Evolutionary conservation across 2,329 filamentous ascomycete genomes (phyloP).

Genomic region (Ophiostoma himal-ulmi): DNA sequence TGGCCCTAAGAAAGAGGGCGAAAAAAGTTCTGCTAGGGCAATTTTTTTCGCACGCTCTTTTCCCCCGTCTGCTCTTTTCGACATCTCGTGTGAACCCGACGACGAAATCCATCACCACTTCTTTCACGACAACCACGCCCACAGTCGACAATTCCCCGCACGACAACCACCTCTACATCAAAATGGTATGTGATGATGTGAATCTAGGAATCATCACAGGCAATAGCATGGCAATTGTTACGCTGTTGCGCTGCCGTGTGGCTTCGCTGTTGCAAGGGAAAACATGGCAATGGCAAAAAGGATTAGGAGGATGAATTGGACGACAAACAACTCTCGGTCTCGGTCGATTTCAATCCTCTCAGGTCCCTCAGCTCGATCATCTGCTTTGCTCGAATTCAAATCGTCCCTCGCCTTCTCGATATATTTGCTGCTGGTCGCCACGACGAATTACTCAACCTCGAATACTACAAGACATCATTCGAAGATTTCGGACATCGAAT

Average conservation of each 20-base stretch:
- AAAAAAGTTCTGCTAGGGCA: constrained; percentile 23
- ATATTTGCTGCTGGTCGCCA: background rate
- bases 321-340: constrained; percentile 6
- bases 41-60: constrained; percentile 26
- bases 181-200: constrained; percentile 25
- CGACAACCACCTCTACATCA: constrained; percentile 22
- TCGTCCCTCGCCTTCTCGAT: background rate
- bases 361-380: background rate
- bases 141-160: constrained; percentile 22
- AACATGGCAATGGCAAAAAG: background rate
- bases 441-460: background rate
- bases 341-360: background rate
- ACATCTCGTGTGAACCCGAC: constrained; percentile 22
- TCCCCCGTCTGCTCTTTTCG: constrained; percentile 21
- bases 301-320: background rate
- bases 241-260: background rate
- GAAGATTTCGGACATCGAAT: background rate
- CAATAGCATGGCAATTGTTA: background rate
- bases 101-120: constrained; percentile 18
- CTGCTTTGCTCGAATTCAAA: background rate
- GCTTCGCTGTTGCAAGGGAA: constrained; percentile 12
- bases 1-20: constrained; percentile 16
- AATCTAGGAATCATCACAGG: constrained; percentile 2
- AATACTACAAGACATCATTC: background rate
- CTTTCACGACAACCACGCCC: constrained; percentile 21